Base-by-base conservation (phyloP, 78 protist species). In the Dictyostelium firmibasis region DNA sequence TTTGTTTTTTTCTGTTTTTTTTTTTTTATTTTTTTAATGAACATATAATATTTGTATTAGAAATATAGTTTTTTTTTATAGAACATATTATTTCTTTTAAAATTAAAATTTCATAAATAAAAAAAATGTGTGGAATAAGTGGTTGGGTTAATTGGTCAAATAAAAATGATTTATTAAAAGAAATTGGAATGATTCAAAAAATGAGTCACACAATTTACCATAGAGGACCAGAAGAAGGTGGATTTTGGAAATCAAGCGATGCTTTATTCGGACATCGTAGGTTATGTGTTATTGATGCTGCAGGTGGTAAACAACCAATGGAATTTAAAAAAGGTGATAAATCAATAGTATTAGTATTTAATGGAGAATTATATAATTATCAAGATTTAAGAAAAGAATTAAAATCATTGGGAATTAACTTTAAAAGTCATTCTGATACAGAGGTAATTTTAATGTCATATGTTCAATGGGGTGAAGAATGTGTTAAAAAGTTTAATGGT, bases 271-370 rank as follows among this genome's bases (percentile, higher is more conserved):
- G 79, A 4, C 43, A 72, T 72, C 38, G 79, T 31, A 72, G 79
- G 33, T 72, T 72, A 18, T 31, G 36, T 31, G 79, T 72, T 0
- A 31, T 72, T 14, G 79, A 72, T 31, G 79, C 44, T 14, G 79
- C 38, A 1, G 79, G 79, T 33, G 79, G 79, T 16, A 72, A 72
- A 72, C 79, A 72, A 72, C 79, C 79, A 72, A 72, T 72, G 79
- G 41, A 6, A 10, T 72, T 13, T 6, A 29, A 72, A 18, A 33
- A 31, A 31, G 79, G 79, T 72, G 79, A 72, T 18, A 72, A 72
- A 33, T 72, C 79, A 29, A 33, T 72, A 13, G 79, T 72, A 18
- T 33, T 72, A 33, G 29, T 41, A 6, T 72, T 31, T 6, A 72
- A 72, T 72, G 79, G 79, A 0, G 79, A 72, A 33, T 72, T 72